Base-by-base conservation (phyloP, 306 rosid species). In the Malus sylvestris region DNA sequence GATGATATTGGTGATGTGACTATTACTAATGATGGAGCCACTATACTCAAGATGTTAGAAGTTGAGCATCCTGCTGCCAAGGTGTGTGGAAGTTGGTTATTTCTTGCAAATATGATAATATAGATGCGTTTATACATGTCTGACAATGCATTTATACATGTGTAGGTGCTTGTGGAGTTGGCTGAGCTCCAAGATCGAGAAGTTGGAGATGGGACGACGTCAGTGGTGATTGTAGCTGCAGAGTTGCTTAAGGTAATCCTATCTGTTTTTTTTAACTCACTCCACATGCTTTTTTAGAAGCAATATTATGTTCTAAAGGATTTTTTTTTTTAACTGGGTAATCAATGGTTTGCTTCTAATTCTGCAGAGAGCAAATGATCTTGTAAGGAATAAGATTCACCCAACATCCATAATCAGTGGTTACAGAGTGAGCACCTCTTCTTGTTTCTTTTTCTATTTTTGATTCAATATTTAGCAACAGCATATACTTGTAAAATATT, bases 11-110 rank as follows among this genome's bases (percentile, higher is more conserved):
- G 98, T 71, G 98, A 92, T 30, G 98, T 92, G 73, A 96, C 99
- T 2, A 92, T 96, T 60, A 92, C 99, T 15, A 96, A 96, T 65
- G 99, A 96, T 67, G 98, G 98, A 52, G 98, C 99, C 29, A 96
- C 99, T 20, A 92, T 96, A 62, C 98, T 96, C 74, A 96, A 85
- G 86, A 92, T 96, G 97, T 80, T 96, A 79, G 98, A 96, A 85
- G 98, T 96, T 3, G 99, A 96, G 86, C 99, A 96, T 70, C 98
- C 99, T 38, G 98, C 99, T 67, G 99, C 99, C 6, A 96, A 96
- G 97, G 99, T 88, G 81, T 52, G 74, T 13, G n/a, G 35, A 64
- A 44, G 23, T 60, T 8, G 3, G 64, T 51, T 27, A 22, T 45
- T 74, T 25, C 44, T 45, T 65, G 68, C 44, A 67, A 51, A 53